Base-by-base conservation (phyloP, 73 alveolate genomes). In the Tetrahymena malaccensis region DNA sequence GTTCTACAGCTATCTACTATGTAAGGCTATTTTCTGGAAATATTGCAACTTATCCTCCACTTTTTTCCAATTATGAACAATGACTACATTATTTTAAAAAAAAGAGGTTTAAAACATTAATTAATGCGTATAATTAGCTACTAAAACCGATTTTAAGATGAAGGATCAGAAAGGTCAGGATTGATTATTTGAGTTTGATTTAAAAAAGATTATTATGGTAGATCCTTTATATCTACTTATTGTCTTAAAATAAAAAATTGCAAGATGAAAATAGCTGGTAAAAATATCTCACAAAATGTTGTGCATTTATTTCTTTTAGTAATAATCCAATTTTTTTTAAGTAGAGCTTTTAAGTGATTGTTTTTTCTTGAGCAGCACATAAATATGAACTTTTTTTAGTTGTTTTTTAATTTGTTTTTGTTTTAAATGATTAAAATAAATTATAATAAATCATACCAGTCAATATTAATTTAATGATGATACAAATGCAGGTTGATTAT, bases 261-360 rank as follows among this genome's bases (percentile, higher is more conserved):
- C 8, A n/a, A n/a, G 34, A 70, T 11, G 19, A 43, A 43, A 94
- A 57, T 94, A 34, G 98, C 97, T 33, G 99, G 99, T 25, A 97
- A 89, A 43, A 98, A 89, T 35, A 98, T 57, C 94, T 99, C 99
- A 85, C 98, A 96, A 10, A 95, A 38, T 13, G 99, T 97, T 40
- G 98, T 96, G 43, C 97, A 94, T 22, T 96, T 97, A 34, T 96
- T 98, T 95, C 99, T 96, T 96, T 97, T 98, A 98, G 99, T 97
- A 85, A 98, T 95, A 94, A 98, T 97, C 97, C 98, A 97, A 93
- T 99, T 98, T 85, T 99, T 99, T 94, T 96, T 94, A 93, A 99
- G 96, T 94, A 99, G 97, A 17, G 99, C 99, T 44, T 96, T 85
- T 58, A 96, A 94, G 95, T 99, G 99, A 85, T 70, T 70, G 25